Evolutionary conservation across 1,284 basidiomycete genomes (phyloP), one percentile per base, ranked within the genome.

Genomic region (Heliocybe sulcata): DNA sequence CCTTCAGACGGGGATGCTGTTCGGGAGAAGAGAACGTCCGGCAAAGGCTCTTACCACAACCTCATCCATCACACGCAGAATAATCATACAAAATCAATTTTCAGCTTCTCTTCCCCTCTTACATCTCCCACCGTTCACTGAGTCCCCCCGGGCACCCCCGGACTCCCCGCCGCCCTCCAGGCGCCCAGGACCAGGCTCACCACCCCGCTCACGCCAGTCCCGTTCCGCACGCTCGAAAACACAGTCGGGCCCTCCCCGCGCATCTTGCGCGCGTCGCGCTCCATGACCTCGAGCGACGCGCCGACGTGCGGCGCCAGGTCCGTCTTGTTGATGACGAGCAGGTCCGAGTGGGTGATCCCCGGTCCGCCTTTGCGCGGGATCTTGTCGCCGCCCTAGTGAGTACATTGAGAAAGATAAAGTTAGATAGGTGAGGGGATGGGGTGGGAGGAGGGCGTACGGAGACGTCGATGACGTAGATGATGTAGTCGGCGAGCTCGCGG

Each of bases 281-380:
- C 86, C 96, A 99, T 99, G 22, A 99, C 93, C 54, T 90, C 88
- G 42, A 99, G 79, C 1, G 94, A 96, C 0, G 96, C 96, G 35
- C 89, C 89, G 56, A 99, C 96, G 69, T 97, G 81, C 6, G 88
- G 87, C 1, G 96, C 96, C 22, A 99, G 81, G 69, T 98, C 94
- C 59, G 83, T 94, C 93, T 98, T 98, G 79, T 99, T 99, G 64
- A 99, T 85, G 25, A 99, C 85, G 52, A 99, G 75, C 31, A 99
- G 76, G 73, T 99, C 96, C 1, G 93, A 95, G 67, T 96, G 90
- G 1, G 92, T 94, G 62, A 98, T 96, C 12, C 96, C 96, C 1
- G 96, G 96, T 1, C 96, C 96, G 4, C 97, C 96, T 75, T 99
- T 99, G 29, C 96, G 80, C 10, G 96, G 96, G 59, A 99, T 96